phyloP scores from a whole-genome alignment of 495 filamentous ascomycete species.

The Penicillium ucsense region DNA sequence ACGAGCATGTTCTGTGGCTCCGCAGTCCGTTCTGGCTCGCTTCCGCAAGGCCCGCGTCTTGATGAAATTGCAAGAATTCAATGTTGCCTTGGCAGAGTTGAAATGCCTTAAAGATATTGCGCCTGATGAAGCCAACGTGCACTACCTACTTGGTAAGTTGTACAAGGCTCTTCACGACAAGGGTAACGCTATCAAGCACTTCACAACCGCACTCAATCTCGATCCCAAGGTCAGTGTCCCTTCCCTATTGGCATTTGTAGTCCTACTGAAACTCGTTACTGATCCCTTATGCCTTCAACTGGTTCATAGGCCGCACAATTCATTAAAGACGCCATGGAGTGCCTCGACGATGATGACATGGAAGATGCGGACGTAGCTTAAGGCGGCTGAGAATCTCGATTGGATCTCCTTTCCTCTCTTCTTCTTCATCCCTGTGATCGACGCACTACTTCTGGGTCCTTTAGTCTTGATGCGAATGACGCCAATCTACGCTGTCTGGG shows the following conservation, averaged over 20 bases:
- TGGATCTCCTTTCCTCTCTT: too few species aligned
- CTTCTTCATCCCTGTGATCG: too few species aligned
- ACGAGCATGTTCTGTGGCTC: constrained; percentile 71
- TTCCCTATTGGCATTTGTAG: not conserved
- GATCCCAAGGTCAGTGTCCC: constrained; percentile 74
- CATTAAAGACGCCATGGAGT: constrained; percentile 90
- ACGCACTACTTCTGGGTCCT: too few species aligned
- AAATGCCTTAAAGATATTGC: constrained; percentile 77
- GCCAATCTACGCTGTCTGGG: too few species aligned
- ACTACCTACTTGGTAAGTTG: constrained; percentile 80
- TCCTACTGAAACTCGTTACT: not conserved
- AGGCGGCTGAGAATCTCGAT: constrained; percentile 12
- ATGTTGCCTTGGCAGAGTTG: constrained; percentile 67
- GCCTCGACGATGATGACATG: constrained; percentile 75
- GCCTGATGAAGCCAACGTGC: constrained; percentile 91
- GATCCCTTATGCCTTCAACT: not conserved
- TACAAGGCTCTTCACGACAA: constrained; percentile 76
- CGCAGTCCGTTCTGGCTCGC: constrained; percentile 66
- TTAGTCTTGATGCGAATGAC: too few species aligned
- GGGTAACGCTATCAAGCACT: constrained; percentile 74
- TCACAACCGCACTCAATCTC: constrained; percentile 86
- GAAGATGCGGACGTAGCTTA: constrained; percentile 53
- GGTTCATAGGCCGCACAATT: constrained; percentile 62
- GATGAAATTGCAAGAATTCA: constrained; percentile 61
- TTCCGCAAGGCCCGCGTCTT: constrained; percentile 88